Evolutionary conservation across 2,329 filamentous ascomycete species (phyloP).

Genomic region (Penicillium vulpinum): DNA sequence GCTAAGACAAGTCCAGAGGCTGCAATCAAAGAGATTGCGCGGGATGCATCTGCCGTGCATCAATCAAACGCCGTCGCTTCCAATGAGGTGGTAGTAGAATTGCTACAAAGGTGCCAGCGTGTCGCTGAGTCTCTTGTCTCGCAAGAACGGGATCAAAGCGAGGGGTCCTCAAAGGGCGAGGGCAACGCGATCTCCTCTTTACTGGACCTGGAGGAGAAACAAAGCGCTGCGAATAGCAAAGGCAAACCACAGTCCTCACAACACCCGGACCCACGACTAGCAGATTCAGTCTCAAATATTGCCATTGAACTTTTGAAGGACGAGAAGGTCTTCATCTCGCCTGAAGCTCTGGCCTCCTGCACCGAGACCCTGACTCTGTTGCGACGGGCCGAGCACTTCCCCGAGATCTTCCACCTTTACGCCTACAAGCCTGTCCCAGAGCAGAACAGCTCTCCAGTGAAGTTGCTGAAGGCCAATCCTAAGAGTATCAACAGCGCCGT

Average conservation of each 20-base stretch:
- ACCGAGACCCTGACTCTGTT: conserved; percentile 74
- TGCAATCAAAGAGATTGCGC: conserved; percentile 33
- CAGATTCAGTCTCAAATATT: conserved; percentile 51
- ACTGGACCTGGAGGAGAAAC: conserved; percentile 43
- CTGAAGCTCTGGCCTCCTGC: conserved; percentile 70
- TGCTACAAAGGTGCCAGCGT: conserved; percentile 39
- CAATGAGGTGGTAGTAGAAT: conserved; percentile 35
- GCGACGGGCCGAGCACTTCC: conserved; percentile 71
- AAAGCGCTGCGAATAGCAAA: conserved; percentile 16
- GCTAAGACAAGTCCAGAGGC: conserved; percentile 18
- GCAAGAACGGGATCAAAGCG: conserved; percentile 24
- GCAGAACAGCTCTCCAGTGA: conserved; percentile 59
- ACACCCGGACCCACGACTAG: conserved; percentile 37
- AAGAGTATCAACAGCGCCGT: conserved; percentile 71
- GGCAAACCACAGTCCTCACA: conserved; percentile 26
- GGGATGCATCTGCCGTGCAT: conserved; percentile 31
- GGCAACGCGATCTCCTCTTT: conserved; percentile 44
- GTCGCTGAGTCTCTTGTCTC: conserved; percentile 34
- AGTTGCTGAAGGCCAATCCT: conserved; percentile 65
- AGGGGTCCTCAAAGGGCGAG: conserved; percentile 23
- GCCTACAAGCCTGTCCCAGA: conserved; percentile 75
- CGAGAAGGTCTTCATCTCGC: conserved; percentile 77
- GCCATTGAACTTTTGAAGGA: conserved; percentile 72
- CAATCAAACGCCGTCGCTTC: conserved; percentile 34
- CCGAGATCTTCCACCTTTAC: conserved; percentile 77